Evolutionary conservation across 2,329 filamentous ascomycete species (phyloP), one percentile per base, ranked within the genome.

Genomic region (Cryphonectria carpinicola): DNA sequence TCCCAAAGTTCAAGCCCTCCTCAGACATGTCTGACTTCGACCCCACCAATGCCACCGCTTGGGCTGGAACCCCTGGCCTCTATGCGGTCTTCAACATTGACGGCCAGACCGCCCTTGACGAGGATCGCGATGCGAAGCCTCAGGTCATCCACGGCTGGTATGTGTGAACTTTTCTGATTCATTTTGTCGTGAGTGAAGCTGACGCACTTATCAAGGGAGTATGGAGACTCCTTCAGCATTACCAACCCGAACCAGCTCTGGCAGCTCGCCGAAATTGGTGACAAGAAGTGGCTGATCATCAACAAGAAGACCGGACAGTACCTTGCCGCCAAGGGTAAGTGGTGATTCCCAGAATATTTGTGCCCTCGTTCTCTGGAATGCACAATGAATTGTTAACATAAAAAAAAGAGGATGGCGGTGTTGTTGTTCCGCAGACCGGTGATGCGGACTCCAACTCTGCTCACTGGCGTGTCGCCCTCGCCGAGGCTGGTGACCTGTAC

Each of bases 301-400:
- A 69, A 69, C 67, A 69, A 69, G 49, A 65, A 65, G 52, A 69
- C 67, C 11, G 67, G 67, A 19, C 67, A 69, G 52, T 69, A 69
- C 14, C 37, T 69, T 13, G 49, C 52, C n/a, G 62, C 62, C 67
- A 69, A 61, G 65, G 52, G 62, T 65, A 5, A n/a, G 62, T 52
- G 13, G 6, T n/a, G 25, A 28, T 7, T 10, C 32, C 28, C 13
- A 6, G 28, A 14, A 28, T 49, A 49, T 19, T 22, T 22, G 17
- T 13, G 3, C 2, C 10, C 11, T 41, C 1, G 22, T 19, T 4
- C 43, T 22, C 43, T 49, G 25, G 25, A 4, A 28, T 54, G n/a
- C 3, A n/a, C n/a, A 37, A 19, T 7, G 8, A 17, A 17, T 22
- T 32, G 14, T 43, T 68, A n/a, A 63, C 58, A 25, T 63, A n/a